Evolutionary conservation across 352 stramenopile genomes (phyloP).

Genomic region (Pythium dissimile): DNA sequence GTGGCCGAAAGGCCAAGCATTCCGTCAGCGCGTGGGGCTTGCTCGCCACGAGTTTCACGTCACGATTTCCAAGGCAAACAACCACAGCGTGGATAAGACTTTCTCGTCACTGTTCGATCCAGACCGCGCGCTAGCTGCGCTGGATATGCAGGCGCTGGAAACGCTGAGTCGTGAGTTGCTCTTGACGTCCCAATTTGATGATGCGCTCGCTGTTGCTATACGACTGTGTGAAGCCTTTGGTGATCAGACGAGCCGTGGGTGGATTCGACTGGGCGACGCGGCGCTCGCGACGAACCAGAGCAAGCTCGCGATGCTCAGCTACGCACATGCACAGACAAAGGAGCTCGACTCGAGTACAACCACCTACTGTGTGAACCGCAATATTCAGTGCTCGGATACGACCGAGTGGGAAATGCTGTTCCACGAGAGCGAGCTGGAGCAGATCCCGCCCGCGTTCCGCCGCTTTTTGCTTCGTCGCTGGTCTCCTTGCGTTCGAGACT

Average conservation of each 20-base stretch:
- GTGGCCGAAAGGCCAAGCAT: slow-evolving; percentile 49
- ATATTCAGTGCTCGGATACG: slow-evolving; percentile 18
- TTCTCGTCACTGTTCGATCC: slow-evolving; percentile 16
- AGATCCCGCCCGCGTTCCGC: slow-evolving; percentile 6
- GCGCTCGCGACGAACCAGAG: slow-evolving; percentile 5
- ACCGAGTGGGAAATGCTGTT: slow-evolving; percentile 25
- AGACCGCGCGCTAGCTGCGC: neutral
- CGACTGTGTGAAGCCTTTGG: slow-evolving; percentile 20
- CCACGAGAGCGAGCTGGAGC: slow-evolving; percentile 15
- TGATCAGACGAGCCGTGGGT: slow-evolving; percentile 15
- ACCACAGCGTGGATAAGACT: slow-evolving; percentile 50
- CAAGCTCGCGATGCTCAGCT: slow-evolving; percentile 29
- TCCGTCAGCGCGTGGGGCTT: slow-evolving; percentile 36
- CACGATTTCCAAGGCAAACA: slow-evolving; percentile 38
- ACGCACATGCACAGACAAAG: slow-evolving; percentile 4
- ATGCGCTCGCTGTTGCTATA: slow-evolving; percentile 4
- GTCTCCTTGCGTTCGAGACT: neutral
- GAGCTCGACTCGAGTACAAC: neutral
- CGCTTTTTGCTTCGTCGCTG: slow-evolving; percentile 14
- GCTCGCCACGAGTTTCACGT: slow-evolving; percentile 53
- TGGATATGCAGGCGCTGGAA: slow-evolving; percentile 28
- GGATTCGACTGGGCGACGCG: slow-evolving; percentile 23
- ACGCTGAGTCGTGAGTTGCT: slow-evolving; percentile 24
- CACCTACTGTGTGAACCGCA: slow-evolving; percentile 15
- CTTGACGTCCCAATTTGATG: slow-evolving; percentile 14